Evolutionary conservation across 2,329 filamentous ascomycete genomes (phyloP), one percentile per base, ranked within the genome.

Genomic region (Emmonsiellopsis sp.): DNA sequence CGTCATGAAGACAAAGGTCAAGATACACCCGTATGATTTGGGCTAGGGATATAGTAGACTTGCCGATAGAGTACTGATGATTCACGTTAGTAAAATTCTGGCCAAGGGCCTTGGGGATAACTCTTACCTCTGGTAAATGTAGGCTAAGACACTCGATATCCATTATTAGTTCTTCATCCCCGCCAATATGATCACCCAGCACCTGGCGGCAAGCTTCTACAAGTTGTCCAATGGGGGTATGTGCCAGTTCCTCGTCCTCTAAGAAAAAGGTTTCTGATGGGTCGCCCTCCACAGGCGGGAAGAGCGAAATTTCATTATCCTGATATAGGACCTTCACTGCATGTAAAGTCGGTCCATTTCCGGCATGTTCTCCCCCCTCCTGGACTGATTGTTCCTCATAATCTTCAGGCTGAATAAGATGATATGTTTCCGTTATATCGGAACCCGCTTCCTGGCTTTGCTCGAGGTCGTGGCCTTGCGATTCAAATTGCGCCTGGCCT

Each of bases 11-110:
- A 58, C 79, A 76, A 45, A 87, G 69, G 13, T 74, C 72, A 54
- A 83, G 67, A 61, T 84, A 84, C 45, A 85, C 65, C 51, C 80
- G 74, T 55, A 86, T 67, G 44, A 87, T 71, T 54, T 83, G 75
- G 45, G 76, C 70, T 50, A 86, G 70, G 47, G 77, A 77, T 57
- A 79, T 67, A 60, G 75, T 69, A 59, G 72, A 69, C 47, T 75
- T 65, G 62, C 76, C 67, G 40, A 67, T 64, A 43, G 76, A 79
- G 62, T 77, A 74, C 78, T 82, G 58, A 10, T 54, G 48, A 30
- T n/a, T 15, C 53, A 61, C 58, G 66, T 74, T 57, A 67, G 57
- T 30, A 40, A 48, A 54, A 35, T 10, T 42, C 13, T 34, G 11
- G 10, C 5, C 11, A n/a, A 50, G 32, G 20, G 49, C 16, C 13